Percentiles rank a stretch among this genome's conserved stretches.
These are phyloP conservation scores for Cyberlindnera euphorbiae DNA, from an alignment of 805 yeast genomes.

Conservation along the genomic window DNA sequence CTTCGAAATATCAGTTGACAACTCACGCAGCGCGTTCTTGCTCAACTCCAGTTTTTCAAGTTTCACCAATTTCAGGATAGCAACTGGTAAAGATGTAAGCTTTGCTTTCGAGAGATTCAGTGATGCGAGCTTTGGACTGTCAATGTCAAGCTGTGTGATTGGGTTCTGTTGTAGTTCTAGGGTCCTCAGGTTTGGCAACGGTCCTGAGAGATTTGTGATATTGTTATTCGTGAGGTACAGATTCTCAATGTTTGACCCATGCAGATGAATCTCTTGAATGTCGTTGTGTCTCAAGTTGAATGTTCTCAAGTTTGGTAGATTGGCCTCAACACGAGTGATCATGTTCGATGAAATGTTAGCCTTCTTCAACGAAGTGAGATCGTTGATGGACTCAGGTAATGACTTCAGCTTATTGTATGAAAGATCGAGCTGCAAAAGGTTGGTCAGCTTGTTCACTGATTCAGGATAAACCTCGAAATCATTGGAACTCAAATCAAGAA, in stretches of 20 bases:
- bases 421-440: constrained; percentile 64
- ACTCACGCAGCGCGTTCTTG: constrained; percentile 70
- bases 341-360: constrained; percentile 74
- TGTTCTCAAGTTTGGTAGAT: constrained; percentile 54
- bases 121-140: constrained; percentile 57
- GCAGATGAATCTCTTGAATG: constrained; percentile 39
- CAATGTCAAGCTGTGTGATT: constrained; percentile 58
- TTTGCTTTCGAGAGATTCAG: constrained; percentile 81
- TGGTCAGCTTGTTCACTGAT: constrained; percentile 53
- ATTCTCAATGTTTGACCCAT: constrained; percentile 54
- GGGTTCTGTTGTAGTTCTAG: constrained; percentile 81
- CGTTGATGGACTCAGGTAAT: constrained; percentile 59
- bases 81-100: constrained; percentile 64
- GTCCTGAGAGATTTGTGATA: constrained; percentile 63
- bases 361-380: constrained; percentile 56
- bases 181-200: constrained; percentile 57
- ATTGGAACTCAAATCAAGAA: constrained; percentile 78
- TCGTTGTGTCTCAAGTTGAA: constrained; percentile 76
- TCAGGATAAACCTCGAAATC: constrained; percentile 59
- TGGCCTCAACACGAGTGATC: constrained; percentile 35
- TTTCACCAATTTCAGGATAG: constrained; percentile 57
- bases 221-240: constrained; percentile 70
- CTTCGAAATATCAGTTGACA: constrained; percentile 62
- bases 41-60: constrained; percentile 73
- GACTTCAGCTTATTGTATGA: constrained; percentile 69